These are phyloP conservation scores for Lonicera japonica DNA, from an alignment of 129 eudicot species.

Conservation along the genomic window DNA sequence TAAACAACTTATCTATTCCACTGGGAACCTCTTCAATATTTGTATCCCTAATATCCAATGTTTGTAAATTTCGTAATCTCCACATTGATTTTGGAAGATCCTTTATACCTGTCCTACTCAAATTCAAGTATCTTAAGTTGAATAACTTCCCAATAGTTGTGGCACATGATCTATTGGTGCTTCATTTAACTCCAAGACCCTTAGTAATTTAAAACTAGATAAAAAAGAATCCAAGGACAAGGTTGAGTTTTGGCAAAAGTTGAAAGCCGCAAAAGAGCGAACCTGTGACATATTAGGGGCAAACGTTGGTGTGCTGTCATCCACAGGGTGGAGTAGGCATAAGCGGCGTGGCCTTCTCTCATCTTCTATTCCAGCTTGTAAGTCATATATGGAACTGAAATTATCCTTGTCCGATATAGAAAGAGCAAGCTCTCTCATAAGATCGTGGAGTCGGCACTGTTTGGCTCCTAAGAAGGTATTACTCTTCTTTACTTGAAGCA, in stretches of 20 bases:
- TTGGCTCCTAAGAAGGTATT: neutral
- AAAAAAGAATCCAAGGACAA: too few relatives aligned
- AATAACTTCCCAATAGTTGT: constrained; percentile 1
- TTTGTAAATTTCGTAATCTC: constrained; percentile 6
- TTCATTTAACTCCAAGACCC: neutral
- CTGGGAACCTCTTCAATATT: constrained; percentile 1
- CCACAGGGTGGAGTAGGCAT: neutral
- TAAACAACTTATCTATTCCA: constrained; percentile 6
- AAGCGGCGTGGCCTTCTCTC: neutral
- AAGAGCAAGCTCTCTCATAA: constrained; percentile 24
- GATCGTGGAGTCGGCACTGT: constrained; percentile 15
- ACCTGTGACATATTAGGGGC: neutral
- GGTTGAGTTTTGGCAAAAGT: too few relatives aligned
- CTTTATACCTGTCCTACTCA: neutral
- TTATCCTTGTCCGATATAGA: neutral
- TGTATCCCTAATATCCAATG: neutral
- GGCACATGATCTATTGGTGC: neutral
- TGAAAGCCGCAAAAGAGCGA: neutral
- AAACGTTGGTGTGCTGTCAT: neutral
- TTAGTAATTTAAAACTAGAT: neutral
- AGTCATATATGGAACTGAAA: neutral
- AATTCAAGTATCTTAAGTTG: constrained; percentile 13
- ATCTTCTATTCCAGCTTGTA: neutral
- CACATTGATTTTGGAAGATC: constrained; percentile 11
- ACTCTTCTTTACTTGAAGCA: neutral